These are phyloP conservation scores for Tieghemiomyces parasiticus DNA, from an alignment of 192 early-diverging fungal genomes.

Conservation along the genomic window DNA sequence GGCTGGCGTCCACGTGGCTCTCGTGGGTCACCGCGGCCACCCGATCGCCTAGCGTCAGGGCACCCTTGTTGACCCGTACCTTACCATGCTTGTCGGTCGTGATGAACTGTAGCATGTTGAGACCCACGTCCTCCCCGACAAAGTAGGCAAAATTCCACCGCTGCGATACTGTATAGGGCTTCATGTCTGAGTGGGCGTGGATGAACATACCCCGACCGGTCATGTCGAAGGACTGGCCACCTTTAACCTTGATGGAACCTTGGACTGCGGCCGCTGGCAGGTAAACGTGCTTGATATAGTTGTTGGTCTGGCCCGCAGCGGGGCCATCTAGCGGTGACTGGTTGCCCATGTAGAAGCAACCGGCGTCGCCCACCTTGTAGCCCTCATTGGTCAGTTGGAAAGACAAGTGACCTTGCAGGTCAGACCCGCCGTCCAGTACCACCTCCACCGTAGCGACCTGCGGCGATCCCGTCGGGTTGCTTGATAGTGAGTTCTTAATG, in stretches of 20 bases:
- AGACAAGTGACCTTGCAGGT: slow-evolving; percentile 48
- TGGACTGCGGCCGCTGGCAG: slow-evolving; percentile 60
- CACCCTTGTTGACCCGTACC: slow-evolving; percentile 55
- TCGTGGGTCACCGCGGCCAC: slow-evolving; percentile 60
- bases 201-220: slow-evolving; percentile 64
- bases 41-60: slow-evolving; percentile 46
- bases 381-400: slow-evolving; percentile 49
- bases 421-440: slow-evolving; percentile 37
- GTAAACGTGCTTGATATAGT: slow-evolving; percentile 65
- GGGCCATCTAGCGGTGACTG: slow-evolving; percentile 9
- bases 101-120: slow-evolving; percentile 56
- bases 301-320: slow-evolving; percentile 26
- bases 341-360: slow-evolving; percentile 55
- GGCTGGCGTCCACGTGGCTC: slow-evolving; percentile 46
- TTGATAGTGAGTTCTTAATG: slow-evolving; percentile 34
- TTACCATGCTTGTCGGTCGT: slow-evolving; percentile 56
- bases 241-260: slow-evolving; percentile 58
- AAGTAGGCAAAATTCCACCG: slow-evolving; percentile 82
- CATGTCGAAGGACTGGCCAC: slow-evolving; percentile 40
- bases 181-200: slow-evolving; percentile 70
- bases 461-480: slow-evolving; percentile 28
- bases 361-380: slow-evolving; percentile 65
- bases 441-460: slow-evolving; percentile 14
- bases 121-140: slow-evolving; percentile 40
- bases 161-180: slow-evolving; percentile 66